Conservation (phyloP, 495 filamentous ascomycete genomes). For the Penicillium nucicola region DNA sequence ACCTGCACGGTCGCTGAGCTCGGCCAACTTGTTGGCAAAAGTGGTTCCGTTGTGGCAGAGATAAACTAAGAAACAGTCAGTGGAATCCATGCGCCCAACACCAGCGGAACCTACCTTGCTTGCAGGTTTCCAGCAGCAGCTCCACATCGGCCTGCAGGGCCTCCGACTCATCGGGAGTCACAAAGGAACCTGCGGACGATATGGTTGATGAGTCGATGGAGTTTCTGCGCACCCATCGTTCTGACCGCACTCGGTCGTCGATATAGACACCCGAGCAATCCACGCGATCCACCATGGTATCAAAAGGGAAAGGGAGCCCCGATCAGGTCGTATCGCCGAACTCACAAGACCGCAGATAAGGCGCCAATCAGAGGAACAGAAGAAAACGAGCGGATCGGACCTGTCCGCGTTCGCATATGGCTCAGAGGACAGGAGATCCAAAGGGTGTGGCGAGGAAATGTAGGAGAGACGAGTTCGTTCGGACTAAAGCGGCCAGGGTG, state of each 20-base stretch:
- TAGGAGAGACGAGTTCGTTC: conserved; percentile 1
- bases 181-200: conserved; percentile 23
- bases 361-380: conserved; percentile 7
- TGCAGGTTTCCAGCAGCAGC: conserved; percentile 48
- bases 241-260: conserved; percentile 66
- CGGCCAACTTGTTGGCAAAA: conserved; percentile 65
- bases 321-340: conserved; percentile 11
- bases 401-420: conserved; percentile 22
- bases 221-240: conserved; percentile 53
- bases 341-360: conserved; percentile 11
- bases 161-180: conserved; percentile 44
- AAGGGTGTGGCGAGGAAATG: conserved; percentile 1
- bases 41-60: conserved; percentile 67
- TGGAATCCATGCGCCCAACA: background rate
- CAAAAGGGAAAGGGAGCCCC: conserved; percentile 9
- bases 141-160: conserved; percentile 49
- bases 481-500: background rate
- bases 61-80: conserved; percentile 53
- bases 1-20: conserved; percentile 61
- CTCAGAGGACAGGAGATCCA: conserved; percentile 11
- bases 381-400: conserved; percentile 9
- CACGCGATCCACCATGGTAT: conserved; percentile 61
- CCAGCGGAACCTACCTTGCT: conserved; percentile 45
- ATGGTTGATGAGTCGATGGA: conserved; percentile 28
- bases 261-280: conserved; percentile 81